Base-by-base conservation (phyloP, 2,329 filamentous ascomycete genomes). In the Pestalotiopsis sp. region DNA sequence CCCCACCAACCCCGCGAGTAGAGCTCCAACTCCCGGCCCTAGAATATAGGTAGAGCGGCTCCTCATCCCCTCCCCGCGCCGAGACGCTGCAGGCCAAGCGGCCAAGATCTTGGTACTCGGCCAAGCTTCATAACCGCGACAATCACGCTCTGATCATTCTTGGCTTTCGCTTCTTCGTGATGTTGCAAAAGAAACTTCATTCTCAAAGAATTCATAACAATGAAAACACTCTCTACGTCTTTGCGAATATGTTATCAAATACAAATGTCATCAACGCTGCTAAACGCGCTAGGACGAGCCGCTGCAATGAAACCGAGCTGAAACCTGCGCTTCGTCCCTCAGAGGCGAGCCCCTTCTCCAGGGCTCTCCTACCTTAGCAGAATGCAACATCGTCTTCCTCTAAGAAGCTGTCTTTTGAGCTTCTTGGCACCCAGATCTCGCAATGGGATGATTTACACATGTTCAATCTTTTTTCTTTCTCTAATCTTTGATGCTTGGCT, bases 301-400 rank as follows among this genome's bases (percentile, higher is more conserved):
- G 60, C 38, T 41, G 60, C 60, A 63, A 14, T 63, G 60, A 63
- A 63, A 63, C 60, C n/a, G 60, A 63, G 60, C 60, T 63, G 60
- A 63, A 63, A 63, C 60, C 36, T 38, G 60, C n/a, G 45, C 45
- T 52, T 52, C 45, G 45, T 52, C 45, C 45, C 45, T n/a, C 45
- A 52, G 17, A 14, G 17, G 45, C 45, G 9, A 20, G 14, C 45
- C 45, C 45, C 45, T 52, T 52, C 45, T n/a, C 45, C 45, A 52
- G 45, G 45, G 45, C 45, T n/a, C 45, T 38, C 9, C 12, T n/a
- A 14, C 12, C n/a, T 13, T 36, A 36, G 2, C 23, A 38, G 27
- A 38, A 38, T 38, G 27, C 4, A 39, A 27, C 60, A 3, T 9
- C n/a, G n/a, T 62, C 31, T 39, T 39, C 20, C 25, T 36, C 57